These are phyloP conservation scores for Protomyces gravidus DNA, from an alignment of 1,139 yeast genomes.

Conservation along the genomic window DNA sequence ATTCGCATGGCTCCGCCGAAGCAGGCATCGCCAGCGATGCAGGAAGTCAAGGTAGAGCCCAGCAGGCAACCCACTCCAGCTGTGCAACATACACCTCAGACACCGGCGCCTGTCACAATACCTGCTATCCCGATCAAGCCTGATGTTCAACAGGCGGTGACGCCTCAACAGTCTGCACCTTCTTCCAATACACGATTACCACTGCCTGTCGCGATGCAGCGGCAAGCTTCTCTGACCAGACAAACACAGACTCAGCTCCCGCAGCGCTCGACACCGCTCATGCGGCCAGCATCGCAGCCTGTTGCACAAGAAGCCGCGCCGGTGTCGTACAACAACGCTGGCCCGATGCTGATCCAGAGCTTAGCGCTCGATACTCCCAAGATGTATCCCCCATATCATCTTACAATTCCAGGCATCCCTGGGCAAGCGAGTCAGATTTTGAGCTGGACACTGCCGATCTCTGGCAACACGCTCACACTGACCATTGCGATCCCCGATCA, in stretches of 20 bases:
- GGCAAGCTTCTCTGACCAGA: neutral
- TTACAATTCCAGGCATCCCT: slow-evolving; percentile 3
- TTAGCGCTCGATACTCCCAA: neutral
- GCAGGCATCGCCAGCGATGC: neutral
- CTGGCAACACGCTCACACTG: slow-evolving; percentile 15
- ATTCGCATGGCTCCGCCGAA: neutral
- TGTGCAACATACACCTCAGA: neutral
- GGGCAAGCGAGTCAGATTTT: slow-evolving; percentile 9
- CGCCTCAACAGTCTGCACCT: neutral
- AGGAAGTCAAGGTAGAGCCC: neutral
- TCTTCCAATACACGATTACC: too few species aligned
- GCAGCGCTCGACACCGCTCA: neutral
- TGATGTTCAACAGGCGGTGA: too few species aligned
- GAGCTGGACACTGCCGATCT: slow-evolving; percentile 26
- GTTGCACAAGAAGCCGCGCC: neutral
- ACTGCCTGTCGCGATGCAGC: slow-evolving; percentile 6
- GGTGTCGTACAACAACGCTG: neutral
- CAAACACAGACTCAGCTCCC: neutral
- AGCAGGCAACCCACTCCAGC: neutral
- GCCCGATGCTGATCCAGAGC: neutral
- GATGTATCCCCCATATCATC: slow-evolving; percentile 8
- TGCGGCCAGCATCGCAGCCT: neutral
- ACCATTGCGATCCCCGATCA: neutral
- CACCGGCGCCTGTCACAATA: neutral
- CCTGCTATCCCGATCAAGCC: too few species aligned